phyloP scores from a whole-genome alignment of 495 filamentous ascomycete genomes.

The Trichoderma virens region DNA sequence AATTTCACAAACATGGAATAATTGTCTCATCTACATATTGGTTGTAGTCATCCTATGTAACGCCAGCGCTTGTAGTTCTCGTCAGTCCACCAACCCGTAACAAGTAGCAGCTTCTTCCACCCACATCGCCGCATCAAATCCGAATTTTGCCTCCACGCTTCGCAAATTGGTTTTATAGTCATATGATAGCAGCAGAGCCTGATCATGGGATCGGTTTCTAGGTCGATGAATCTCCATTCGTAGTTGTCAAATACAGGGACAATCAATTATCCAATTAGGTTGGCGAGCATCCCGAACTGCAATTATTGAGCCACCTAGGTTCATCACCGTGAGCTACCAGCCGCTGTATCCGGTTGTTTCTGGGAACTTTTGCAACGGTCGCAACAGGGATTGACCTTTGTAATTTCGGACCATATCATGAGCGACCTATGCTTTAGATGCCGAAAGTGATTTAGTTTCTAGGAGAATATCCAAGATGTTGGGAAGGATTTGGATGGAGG shows the following conservation, averaged over 20 bases:
- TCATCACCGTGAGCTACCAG: constrained; percentile 40
- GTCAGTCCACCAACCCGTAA: not conserved
- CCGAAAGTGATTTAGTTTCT: constrained; percentile 33
- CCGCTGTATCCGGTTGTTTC: constrained; percentile 28
- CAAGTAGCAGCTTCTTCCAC: constrained; percentile 28
- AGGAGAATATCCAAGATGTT: constrained; percentile 44
- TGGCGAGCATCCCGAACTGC: constrained; percentile 31
- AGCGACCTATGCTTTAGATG: constrained; percentile 26
- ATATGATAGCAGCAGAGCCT: constrained; percentile 25
- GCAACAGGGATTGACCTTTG: constrained; percentile 40
- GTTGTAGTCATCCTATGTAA: not conserved
- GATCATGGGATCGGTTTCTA: constrained; percentile 31
- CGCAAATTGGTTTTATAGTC: constrained; percentile 23
- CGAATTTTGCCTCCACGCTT: constrained; percentile 22
- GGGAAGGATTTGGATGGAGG: constrained; percentile 38
- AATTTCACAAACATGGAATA: no score
- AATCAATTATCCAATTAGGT: constrained; percentile 30
- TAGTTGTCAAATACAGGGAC: constrained; percentile 32
- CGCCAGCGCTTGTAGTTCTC: constrained; percentile 4
- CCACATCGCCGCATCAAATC: constrained; percentile 32
- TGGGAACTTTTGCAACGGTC: constrained; percentile 16
- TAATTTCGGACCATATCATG: constrained; percentile 33
- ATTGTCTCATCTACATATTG: no score
- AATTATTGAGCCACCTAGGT: constrained; percentile 36
- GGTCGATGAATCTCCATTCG: constrained; percentile 31